phyloP scores from a whole-genome alignment of 2,329 filamentous ascomycete genomes.

The Meredithiella fracta region DNA sequence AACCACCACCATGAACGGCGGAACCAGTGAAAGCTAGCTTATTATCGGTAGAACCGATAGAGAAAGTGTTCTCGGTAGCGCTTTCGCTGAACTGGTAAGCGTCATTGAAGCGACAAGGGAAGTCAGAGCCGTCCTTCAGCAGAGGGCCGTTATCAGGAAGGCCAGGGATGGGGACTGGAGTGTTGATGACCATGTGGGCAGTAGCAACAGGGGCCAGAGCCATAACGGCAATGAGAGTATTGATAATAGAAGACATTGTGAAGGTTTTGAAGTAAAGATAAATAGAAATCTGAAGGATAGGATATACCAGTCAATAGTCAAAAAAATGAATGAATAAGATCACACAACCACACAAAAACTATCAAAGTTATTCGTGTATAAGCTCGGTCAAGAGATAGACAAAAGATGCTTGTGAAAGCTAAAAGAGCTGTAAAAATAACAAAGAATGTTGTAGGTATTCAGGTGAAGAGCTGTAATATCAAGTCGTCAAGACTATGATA shows the following conservation, averaged over 20 bases:
- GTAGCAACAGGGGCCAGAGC: slow-evolving; percentile 43
- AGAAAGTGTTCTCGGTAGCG: slow-evolving; percentile 37
- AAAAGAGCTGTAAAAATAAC: not conserved
- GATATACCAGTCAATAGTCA: slow-evolving; percentile 5
- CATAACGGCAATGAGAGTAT: slow-evolving; percentile 30
- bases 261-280: not conserved
- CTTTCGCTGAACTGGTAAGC: not conserved
- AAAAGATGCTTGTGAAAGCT: slow-evolving; percentile 5
- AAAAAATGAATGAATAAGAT: slow-evolving; percentile 6
- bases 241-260: slow-evolving; percentile 19
- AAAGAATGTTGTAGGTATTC: not conserved
- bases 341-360: slow-evolving; percentile 8
- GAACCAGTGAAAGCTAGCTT: slow-evolving; percentile 49
- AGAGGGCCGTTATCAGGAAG: slow-evolving; percentile 47
- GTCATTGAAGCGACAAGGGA: slow-evolving; percentile 61
- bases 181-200: slow-evolving; percentile 61
- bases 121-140: slow-evolving; percentile 42
- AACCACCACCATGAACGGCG: slow-evolving; percentile 78
- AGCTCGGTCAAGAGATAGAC: not conserved
- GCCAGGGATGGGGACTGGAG: slow-evolving; percentile 45
- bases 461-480: slow-evolving; percentile 1
- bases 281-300: not conserved
- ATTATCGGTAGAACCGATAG: slow-evolving; percentile 41
- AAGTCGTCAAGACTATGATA: slow-evolving; percentile 13
- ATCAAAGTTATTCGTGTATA: slow-evolving; percentile 7